phyloP scores from a whole-genome alignment of 2,329 filamentous ascomycete genomes.

The Pestalotiopsis sp. region DNA sequence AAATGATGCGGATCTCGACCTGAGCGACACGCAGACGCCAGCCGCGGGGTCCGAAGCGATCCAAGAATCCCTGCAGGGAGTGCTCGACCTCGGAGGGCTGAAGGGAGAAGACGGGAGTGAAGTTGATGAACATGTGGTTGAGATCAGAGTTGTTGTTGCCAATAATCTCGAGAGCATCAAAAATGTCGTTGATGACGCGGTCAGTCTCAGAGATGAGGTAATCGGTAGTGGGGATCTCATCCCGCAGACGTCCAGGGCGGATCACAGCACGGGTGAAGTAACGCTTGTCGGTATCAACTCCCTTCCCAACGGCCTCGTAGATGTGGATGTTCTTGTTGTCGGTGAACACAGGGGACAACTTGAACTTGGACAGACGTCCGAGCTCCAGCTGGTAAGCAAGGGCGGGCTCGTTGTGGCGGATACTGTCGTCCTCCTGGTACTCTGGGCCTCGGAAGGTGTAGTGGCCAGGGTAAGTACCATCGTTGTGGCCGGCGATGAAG shows the following conservation, averaged over 20 bases:
- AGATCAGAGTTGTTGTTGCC: conserved; percentile 99
- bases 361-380: conserved; percentile 90
- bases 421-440: conserved; percentile 90
- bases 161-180: conserved; percentile 96
- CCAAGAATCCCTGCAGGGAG: conserved; percentile 90
- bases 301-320: conserved; percentile 94
- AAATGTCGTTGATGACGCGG: conserved; percentile 93
- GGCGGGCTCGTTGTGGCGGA: conserved; percentile 95
- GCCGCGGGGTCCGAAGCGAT: conserved; percentile 90
- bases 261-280: conserved; percentile 98
- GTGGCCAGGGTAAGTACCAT: conserved; percentile 94
- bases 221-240: conserved; percentile 97
- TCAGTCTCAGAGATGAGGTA: conserved; percentile 98
- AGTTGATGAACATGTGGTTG: conserved; percentile 99
- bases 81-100: conserved; percentile 87
- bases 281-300: conserved; percentile 92
- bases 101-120: conserved; percentile 93
- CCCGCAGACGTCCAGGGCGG: conserved; percentile 86
- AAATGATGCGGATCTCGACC: conserved; percentile 97
- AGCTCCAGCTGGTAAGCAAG: conserved; percentile 98
- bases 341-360: conserved; percentile 97
- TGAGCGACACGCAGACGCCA: conserved; percentile 97
- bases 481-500: conserved; percentile 93
- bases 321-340: conserved; percentile 99
- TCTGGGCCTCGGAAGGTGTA: conserved; percentile 94